These are phyloP conservation scores for Monosporascus sp. DNA, from an alignment of 2,329 filamentous ascomycete species.

Conservation along the genomic window DNA sequence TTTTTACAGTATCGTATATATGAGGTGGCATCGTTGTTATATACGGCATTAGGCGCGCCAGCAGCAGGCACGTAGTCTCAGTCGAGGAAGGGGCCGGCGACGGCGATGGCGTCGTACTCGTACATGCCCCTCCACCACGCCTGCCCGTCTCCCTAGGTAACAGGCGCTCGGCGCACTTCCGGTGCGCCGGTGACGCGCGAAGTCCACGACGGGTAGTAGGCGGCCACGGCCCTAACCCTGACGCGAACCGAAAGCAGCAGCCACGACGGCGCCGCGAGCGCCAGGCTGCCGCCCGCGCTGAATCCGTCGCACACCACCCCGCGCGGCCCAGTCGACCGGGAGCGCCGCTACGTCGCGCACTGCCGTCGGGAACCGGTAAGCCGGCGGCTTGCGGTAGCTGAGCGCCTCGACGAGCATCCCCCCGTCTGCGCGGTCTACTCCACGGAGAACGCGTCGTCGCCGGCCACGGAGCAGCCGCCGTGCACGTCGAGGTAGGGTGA, in stretches of 20 bases:
- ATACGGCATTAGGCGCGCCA: background rate
- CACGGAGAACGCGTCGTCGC: constrained; percentile 43
- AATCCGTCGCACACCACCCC: constrained; percentile 40
- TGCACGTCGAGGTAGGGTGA: constrained; percentile 30
- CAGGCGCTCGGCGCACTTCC: constrained; percentile 17
- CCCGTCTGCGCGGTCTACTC: constrained; percentile 33
- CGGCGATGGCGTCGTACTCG: constrained; percentile 6
- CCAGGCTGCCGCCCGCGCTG: constrained; percentile 46
- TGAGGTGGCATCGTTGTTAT: no score
- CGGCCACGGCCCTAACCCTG: no score
- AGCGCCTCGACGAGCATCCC: constrained; percentile 40
- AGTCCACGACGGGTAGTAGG: constrained; percentile 35
- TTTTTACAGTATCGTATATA: no score
- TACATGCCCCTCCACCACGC: constrained; percentile 14
- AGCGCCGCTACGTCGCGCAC: constrained; percentile 41
- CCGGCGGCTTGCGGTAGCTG: constrained; percentile 43
- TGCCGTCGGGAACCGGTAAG: constrained; percentile 35
- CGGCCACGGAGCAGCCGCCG: no score
- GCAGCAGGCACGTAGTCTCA: constrained; percentile 26
- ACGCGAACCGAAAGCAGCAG: constrained; percentile 19
- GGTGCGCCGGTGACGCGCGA: constrained; percentile 17
- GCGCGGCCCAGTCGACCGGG: constrained; percentile 9
- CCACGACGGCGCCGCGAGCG: constrained; percentile 28
- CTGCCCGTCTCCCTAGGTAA: constrained; percentile 16
- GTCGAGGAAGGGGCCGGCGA: constrained; percentile 22